A percentile compares a stretch with the other conserved stretches of the same genome.
phyloP scores from a whole-genome alignment of 345 rosid genomes.

The Raphanus raphanistrum region DNA sequence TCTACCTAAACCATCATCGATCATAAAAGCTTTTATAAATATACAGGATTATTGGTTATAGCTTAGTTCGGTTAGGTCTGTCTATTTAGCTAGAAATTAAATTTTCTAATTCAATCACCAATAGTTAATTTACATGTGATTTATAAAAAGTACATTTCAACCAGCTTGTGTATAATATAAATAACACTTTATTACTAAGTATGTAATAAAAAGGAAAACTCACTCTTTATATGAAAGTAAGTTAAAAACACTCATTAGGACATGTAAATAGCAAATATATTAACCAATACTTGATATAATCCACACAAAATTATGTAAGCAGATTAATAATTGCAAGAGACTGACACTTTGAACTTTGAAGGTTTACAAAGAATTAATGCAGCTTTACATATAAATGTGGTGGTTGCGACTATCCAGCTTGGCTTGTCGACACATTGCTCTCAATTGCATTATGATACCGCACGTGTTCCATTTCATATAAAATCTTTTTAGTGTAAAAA shows the following conservation, averaged over 20 bases:
- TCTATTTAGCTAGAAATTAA: conserved; percentile 8
- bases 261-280: background rate
- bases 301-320: conserved; percentile 17
- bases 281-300: background rate
- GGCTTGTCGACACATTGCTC: conserved; percentile 36
- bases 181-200: background rate
- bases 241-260: conserved; percentile 9
- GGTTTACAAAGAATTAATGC: conserved; percentile 23
- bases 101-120: background rate
- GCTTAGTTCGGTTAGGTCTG: conserved; percentile 22
- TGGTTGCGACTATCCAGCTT: conserved; percentile 42
- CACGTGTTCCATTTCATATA: conserved; percentile 30
- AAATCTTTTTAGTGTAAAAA: background rate
- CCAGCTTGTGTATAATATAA: background rate
- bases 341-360: conserved; percentile 1
- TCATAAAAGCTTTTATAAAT: conserved; percentile 22
- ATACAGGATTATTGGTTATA: conserved; percentile 8
- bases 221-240: background rate
- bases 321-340: conserved; percentile 27
- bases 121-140: background rate
- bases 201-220: background rate
- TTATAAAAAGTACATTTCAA: conserved; percentile 4
- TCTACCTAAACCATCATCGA: conserved; percentile 24
- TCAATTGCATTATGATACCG: conserved; percentile 23
- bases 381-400: conserved; percentile 31